Evolutionary conservation across 768 basidiomycete species (phyloP).

Genomic region (Grammothele lineata): DNA sequence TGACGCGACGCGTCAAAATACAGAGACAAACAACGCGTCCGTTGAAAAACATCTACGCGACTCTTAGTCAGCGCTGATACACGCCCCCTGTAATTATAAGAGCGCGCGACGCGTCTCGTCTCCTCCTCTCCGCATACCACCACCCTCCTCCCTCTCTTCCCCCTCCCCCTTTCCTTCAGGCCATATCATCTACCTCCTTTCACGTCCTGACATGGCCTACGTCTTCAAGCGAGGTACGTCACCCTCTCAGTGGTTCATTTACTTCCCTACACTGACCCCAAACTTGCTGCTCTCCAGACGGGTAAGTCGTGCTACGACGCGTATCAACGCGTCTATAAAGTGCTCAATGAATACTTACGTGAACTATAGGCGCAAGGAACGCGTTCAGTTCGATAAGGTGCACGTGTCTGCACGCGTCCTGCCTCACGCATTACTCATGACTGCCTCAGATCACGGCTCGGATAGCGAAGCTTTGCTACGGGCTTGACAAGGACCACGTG

Average conservation of each 20-base stretch:
- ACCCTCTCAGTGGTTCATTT: background rate
- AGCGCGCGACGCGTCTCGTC: constrained; percentile 21
- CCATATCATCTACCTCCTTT: constrained; percentile 3
- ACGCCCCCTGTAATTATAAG: constrained; percentile 19
- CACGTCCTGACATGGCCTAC: constrained; percentile 36
- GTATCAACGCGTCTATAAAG: constrained; percentile 12
- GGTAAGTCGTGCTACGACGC: constrained; percentile 37
- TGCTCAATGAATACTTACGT: constrained; percentile 13
- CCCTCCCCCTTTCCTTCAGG: constrained; percentile 4
- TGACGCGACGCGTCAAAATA: constrained; percentile 15
- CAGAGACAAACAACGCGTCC: constrained; percentile 20
- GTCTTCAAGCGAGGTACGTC: constrained; percentile 56
- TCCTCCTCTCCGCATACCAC: constrained; percentile 22
- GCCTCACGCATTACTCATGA: background rate
- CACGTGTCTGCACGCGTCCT: constrained; percentile 19
- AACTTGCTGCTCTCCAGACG: constrained; percentile 33
- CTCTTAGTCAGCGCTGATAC: constrained; percentile 19
- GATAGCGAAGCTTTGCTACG: constrained; percentile 91
- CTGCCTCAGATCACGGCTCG: constrained; percentile 71
- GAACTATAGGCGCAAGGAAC: constrained; percentile 71
- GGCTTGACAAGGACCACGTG: constrained; percentile 87
- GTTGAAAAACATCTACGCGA: constrained; percentile 10
- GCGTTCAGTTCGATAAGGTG: constrained; percentile 91
- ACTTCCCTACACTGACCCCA: constrained; percentile 11
- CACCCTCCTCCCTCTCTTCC: constrained; percentile 20